Base-by-base conservation (phyloP, 1,139 yeast genomes). In the Kazachstania sp. region DNA sequence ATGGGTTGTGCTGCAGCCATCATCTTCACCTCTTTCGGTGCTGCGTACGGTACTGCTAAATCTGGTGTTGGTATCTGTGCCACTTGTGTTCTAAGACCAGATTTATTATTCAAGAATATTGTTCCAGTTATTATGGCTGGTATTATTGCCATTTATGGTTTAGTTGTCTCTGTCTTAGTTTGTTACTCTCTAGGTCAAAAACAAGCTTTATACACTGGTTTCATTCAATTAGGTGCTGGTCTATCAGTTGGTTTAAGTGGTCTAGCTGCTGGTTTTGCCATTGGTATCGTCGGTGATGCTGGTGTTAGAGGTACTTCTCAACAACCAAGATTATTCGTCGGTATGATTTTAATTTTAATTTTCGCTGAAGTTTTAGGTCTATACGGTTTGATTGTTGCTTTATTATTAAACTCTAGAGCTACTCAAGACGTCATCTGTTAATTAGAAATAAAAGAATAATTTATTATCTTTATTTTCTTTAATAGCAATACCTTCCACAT, bases 51-150 rank as follows among this genome's bases (percentile, higher is more conserved):
- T 76, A 94, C 98, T 58, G 99, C 99, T 65, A 94, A 94, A 74
- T 85, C 96, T 39, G 99, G 99, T 73, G 95, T 92, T 55, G 98
- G 99, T 81, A 90, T 94, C 67, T 88, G 97, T 75, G 98, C 96
- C 67, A 88, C 97, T 59, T 86, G 95, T 72, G 96, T 90, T 54
- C 77, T 92, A 69, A 86, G 97, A 79, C 98, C 98, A 56, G 97
- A 92, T 69, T 78, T 87, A 70, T 79, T 84, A 72, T 95, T 88
- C 58, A 85, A 79, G 71, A 83, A 81, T 70, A 81, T 86, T 65
- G 94, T 94, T 56, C 98, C 98, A 53, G 98, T 94, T 60, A 84
- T 94, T 73, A 90, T 94, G 97, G 95, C 97, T 54, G 99, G 99
- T 86, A 94, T 94, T 68, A 86, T 94, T 72, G 97, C 98, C 69